Conservation (phyloP, 768 basidiomycete species). For the Mycena sanguinolenta region DNA sequence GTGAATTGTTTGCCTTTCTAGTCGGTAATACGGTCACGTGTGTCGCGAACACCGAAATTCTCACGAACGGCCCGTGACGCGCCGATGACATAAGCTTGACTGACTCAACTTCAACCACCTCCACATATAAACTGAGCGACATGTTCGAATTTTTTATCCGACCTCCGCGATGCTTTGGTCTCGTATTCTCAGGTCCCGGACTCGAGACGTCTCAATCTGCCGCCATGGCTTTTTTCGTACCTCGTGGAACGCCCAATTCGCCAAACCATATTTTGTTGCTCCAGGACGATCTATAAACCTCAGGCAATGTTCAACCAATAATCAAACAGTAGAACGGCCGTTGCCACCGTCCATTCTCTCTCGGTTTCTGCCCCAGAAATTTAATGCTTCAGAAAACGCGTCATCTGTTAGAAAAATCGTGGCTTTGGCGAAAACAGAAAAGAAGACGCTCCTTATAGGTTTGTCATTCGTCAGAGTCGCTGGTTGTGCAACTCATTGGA, state of each 20-base stretch:
- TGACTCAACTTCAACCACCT: no score
- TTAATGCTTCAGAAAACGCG: constrained; percentile 47
- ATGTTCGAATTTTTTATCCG: no score
- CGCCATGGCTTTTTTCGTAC: constrained; percentile 32
- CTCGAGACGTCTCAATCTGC: constrained; percentile 19
- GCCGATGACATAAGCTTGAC: no score
- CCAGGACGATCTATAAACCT: neutral
- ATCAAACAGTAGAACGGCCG: constrained; percentile 37
- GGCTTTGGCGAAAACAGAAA: constrained; percentile 86
- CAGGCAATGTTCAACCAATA: constrained; percentile 29
- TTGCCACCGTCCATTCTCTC: constrained; percentile 38
- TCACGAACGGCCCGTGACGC: no score
- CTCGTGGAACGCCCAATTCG: constrained; percentile 21
- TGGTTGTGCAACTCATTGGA: neutral
- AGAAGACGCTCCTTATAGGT: constrained; percentile 72
- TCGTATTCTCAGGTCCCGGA: constrained; percentile 22
- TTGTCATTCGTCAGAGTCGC: neutral
- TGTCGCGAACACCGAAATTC: no score
- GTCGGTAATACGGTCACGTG: no score
- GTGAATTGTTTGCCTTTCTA: no score
- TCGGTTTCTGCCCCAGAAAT: constrained; percentile 41
- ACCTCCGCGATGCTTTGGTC: constrained; percentile 38
- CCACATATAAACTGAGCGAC: no score
- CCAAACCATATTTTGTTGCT: constrained; percentile 1
- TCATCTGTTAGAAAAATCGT: constrained; percentile 84